phyloP scores from a whole-genome alignment of 495 filamentous ascomycete genomes.

The Evernia prunastri region DNA sequence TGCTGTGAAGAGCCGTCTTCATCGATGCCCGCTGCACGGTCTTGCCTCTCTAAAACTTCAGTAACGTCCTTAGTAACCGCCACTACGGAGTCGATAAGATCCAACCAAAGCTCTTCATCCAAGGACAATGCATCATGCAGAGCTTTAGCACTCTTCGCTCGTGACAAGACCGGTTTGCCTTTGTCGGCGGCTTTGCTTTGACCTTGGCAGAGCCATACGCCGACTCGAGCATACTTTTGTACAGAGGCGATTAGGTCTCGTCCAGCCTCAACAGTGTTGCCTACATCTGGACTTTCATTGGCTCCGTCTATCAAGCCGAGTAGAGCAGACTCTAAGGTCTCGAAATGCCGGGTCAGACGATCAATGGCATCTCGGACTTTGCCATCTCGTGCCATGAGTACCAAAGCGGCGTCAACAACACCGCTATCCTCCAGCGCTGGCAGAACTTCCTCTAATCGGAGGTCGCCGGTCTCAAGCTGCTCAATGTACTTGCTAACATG shows the following conservation, averaged over 20 bases:
- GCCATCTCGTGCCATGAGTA: constrained; percentile 85
- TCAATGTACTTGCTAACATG: constrained; percentile 85
- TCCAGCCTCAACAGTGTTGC: constrained; percentile 47
- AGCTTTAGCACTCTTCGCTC: constrained; percentile 40
- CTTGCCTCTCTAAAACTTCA: constrained; percentile 31
- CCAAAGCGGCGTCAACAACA: constrained; percentile 86
- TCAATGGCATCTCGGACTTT: constrained; percentile 77
- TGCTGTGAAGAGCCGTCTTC: background rate
- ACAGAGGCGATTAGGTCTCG: constrained; percentile 62
- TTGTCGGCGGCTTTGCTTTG: constrained; percentile 63
- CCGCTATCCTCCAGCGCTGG: constrained; percentile 83
- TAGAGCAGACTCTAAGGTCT: constrained; percentile 70
- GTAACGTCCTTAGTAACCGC: constrained; percentile 64
- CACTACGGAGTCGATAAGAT: constrained; percentile 79
- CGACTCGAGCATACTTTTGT: constrained; percentile 82
- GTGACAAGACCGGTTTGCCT: constrained; percentile 22
- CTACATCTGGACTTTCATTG: constrained; percentile 48
- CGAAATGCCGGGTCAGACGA: constrained; percentile 70
- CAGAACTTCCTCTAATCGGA: constrained; percentile 74
- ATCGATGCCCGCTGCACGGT: constrained; percentile 1
- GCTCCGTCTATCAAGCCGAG: constrained; percentile 59
- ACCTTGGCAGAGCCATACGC: constrained; percentile 91
- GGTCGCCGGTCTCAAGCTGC: constrained; percentile 66
- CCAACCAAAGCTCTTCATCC: constrained; percentile 84
- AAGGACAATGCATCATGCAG: constrained; percentile 58